Evolutionary conservation across 306 rosid genomes (phyloP), one percentile per base, ranked within the genome.

Genomic region (Dalbergia cultrata): DNA sequence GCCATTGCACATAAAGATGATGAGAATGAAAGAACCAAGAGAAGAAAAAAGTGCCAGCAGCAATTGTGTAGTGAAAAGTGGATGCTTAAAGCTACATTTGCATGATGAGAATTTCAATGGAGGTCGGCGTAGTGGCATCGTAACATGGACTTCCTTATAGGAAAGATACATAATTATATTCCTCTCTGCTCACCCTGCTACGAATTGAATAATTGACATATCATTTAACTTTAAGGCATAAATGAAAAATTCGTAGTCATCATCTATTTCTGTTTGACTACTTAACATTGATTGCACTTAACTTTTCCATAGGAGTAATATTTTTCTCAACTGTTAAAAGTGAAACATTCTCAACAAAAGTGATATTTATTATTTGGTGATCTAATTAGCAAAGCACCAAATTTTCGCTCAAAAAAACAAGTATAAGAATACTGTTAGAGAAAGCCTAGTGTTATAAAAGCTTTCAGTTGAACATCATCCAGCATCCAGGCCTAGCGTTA

Each of bases 1-100:
- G 61, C 39, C 47, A 19, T 72, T 13, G 7, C 21, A 34, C 33
- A 78, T 69, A 35, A 14, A 31, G 8, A 57, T 31, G 17, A 78
- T 22, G 34, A 77, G 9, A 54, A 21, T 14, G 47, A 53, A 44
- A 69, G 4, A 22, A 62, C 6, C 5, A 43, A 53, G 67, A n/a
- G 70, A 67, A 77, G 6, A 10, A 54, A 70, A 60, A 60, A 47
- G 83, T 33, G 33, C 18, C 47, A 8, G 26, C 39, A 33, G 50
- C 54, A 47, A 33, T 31, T 44, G 50, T 67, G 3, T n/a, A n/a
- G 9, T 3, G 14, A 31, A 21, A 77, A 77, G 60, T 43, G 12
- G 39, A 65, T 65, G 21, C 80, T 76, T 47, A 17, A 50, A 50
- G 22, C 22, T n/a, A 14, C 71, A n/a, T 13, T 35, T 50, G 13